Base-by-base conservation (phyloP, 352 stramenopile species). In the Phytophthora melonis region DNA sequence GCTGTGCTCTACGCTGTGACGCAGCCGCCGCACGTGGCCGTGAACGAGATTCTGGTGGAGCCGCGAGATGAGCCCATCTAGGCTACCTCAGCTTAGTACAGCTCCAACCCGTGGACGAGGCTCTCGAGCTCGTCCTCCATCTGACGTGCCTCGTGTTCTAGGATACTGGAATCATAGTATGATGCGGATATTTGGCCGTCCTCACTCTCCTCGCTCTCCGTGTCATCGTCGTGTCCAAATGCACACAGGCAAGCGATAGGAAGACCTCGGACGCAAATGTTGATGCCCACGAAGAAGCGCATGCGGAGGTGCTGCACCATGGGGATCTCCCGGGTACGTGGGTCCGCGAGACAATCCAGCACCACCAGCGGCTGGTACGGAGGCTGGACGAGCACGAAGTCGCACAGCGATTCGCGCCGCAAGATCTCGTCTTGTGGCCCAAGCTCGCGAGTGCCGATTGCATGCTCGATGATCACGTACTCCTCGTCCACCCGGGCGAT, bases 21-120 rank as follows among this genome's bases (percentile, higher is more conserved):
- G 23, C 90, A 96, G 56, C 93, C 93, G 21, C 58, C 81, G 21
- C 93, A 97, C 75, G 91, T 97, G 23, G 89, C 91, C 11, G 88
- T 98, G 58, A 98, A 98, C 74, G 91, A 95, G 67, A 84, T 98
- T 54, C 81, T 98, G 52, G 91, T 98, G 43, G 92, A 98, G 75
- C 89, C 92, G 36, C 87, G 92, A 45, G 93, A 97, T 76, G 91
- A 97, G 69, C 85, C 85, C 25, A 92, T 91, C 52, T 92, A 89
- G 50, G 66, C 57, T 72, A 30, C 27, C 27, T 30, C 3, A 5
- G 27, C 27, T 30, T 30, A 82, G 36, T 58, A 74, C 47, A 88
- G 53, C 57, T 78, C 53, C 64, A 91, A 57, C 7, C 77, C 81
- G 60, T 84, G 59, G 8, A 90, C 58, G 11, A 90, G 68, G 49